Percentiles rank a stretch among this genome's conserved stretches.
Evolutionary conservation across 1,139 yeast species (phyloP).

Genomic region (Saccharomyces hybrid): DNA sequence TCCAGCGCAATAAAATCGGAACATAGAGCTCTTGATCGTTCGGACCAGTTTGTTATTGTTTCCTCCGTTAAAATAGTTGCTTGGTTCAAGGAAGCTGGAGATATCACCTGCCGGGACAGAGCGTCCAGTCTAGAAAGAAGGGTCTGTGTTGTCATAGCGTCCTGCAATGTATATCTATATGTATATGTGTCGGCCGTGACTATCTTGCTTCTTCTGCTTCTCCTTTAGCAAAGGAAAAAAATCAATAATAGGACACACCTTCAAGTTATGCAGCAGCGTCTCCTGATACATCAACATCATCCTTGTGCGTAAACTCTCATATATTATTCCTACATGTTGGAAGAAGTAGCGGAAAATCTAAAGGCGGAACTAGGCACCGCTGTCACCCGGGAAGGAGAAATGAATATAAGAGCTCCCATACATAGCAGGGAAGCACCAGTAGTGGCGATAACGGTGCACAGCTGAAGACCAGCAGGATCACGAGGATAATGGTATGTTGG

Average conservation of each 20-base stretch:
- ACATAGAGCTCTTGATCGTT: conserved; percentile 8
- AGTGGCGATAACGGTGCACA: too few species aligned
- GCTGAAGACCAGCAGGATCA: background rate
- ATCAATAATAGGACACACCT: background rate
- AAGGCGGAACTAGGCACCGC: background rate
- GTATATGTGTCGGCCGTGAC: background rate
- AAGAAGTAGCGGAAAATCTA: background rate
- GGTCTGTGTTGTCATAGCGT: background rate
- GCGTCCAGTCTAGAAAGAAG: background rate
- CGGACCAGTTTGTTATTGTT: conserved; percentile 13
- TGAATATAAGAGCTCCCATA: background rate
- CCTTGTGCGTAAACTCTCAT: background rate
- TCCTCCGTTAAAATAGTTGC: conserved; percentile 10
- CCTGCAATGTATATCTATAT: background rate
- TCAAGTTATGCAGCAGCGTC: background rate
- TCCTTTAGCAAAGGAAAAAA: background rate
- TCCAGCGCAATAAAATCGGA: conserved; percentile 8
- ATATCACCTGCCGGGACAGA: background rate
- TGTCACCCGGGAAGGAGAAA: background rate
- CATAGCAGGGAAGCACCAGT: too few species aligned
- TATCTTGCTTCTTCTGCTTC: background rate
- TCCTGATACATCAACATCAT: background rate
- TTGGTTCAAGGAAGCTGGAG: background rate
- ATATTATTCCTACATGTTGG: background rate
- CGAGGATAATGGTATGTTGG: background rate